Conservation (phyloP, 1,284 basidiomycete genomes). For the Acaromyces ingoldii region DNA sequence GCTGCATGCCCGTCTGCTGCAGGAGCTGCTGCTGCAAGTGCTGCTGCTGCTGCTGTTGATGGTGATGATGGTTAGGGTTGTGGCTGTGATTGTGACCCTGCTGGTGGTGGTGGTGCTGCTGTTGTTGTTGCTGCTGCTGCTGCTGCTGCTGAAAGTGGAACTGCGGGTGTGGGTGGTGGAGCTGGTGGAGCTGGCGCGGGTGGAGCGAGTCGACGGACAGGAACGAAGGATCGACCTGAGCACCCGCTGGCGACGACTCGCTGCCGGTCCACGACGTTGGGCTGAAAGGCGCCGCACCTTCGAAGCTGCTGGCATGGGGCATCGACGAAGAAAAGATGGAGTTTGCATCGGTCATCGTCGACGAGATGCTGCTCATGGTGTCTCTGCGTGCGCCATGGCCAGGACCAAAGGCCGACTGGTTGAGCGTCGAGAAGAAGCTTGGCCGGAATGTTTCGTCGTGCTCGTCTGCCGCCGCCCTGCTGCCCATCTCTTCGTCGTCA, state of each 20-base stretch:
- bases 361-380: background rate
- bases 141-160: background rate
- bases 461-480: background rate
- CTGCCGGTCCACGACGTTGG: too few species aligned
- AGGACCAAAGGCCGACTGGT: background rate
- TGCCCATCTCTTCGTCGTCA: too few species aligned
- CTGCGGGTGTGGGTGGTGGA: background rate
- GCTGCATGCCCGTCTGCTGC: too few species aligned
- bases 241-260: too few species aligned
- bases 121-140: conserved; percentile 2
- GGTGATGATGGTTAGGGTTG: too few species aligned
- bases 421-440: background rate
- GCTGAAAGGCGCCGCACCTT: background rate
- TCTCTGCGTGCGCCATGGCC: background rate
- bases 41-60: background rate
- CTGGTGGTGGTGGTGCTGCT: background rate
- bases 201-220: too few species aligned
- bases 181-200: too few species aligned
- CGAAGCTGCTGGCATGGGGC: too few species aligned
- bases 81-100: too few species aligned
- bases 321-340: too few species aligned
- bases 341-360: background rate
- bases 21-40: background rate
- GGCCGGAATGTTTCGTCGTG: background rate
- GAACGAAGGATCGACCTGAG: too few species aligned